Evolutionary conservation across 2,329 filamentous ascomycete species (phyloP).

Genomic region (Curvularia hawaiiensis): DNA sequence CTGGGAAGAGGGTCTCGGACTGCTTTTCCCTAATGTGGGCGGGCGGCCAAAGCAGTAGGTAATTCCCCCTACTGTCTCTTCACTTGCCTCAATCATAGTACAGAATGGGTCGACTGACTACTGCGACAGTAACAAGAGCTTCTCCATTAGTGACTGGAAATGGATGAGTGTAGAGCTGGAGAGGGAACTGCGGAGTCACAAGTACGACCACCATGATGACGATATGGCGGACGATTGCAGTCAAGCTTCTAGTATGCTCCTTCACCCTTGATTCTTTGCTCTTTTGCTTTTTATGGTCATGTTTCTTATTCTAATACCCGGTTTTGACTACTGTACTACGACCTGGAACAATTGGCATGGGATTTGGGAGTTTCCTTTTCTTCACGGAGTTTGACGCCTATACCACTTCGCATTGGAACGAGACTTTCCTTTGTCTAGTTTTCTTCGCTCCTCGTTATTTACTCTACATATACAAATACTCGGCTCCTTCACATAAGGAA

Average conservation of each 20-base stretch:
- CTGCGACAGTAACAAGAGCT: conserved; percentile 12
- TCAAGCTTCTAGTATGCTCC: conserved; percentile 14
- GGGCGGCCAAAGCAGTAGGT: conserved; percentile 33
- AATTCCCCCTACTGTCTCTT: conserved; percentile 19
- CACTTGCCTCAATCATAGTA: background rate
- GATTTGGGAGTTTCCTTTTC: background rate
- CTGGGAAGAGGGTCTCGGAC: conserved; percentile 43
- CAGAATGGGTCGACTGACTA: conserved; percentile 2
- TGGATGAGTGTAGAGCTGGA: conserved; percentile 16
- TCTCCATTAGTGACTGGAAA: conserved; percentile 19
- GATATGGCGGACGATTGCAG: conserved; percentile 15
- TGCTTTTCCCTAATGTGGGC: conserved; percentile 38
- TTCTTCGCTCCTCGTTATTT: background rate
- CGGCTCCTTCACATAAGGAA: background rate
- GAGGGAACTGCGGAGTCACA: conserved; percentile 4
- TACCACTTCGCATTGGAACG: background rate
- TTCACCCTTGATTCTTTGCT: conserved; percentile 5
- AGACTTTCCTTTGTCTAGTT: background rate
- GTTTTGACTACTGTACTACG: background rate
- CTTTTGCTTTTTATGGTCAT: background rate
- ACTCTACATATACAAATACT: background rate
- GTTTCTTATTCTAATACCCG: background rate
- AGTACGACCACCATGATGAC: conserved; percentile 3
- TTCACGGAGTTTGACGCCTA: conserved; percentile 7
- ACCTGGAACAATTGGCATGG: background rate